Base-by-base conservation (phyloP, 805 yeast genomes). In the Starmerella ratchasimensis region DNA sequence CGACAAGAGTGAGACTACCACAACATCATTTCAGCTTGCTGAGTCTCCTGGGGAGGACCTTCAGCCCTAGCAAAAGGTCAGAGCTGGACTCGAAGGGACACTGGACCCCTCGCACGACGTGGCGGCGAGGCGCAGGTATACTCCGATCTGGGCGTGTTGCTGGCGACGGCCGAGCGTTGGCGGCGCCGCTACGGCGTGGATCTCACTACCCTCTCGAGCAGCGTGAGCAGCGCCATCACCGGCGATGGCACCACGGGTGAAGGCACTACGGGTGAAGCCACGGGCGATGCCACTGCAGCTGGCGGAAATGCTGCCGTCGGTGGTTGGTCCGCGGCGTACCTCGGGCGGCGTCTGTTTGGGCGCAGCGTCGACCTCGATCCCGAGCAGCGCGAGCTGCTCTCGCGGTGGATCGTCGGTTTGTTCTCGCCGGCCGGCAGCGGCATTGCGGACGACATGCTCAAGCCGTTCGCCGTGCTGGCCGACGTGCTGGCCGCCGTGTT, bases 361-460 rank as follows among this genome's bases (percentile, higher is more conserved):
- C 28, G 27, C 13, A 33, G 28, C 11, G 10, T 29, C 23, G 23
- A 34, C n/a, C 42, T 43, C 8, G 21, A 30, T 13, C 25, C 30
- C 3, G 39, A 51, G 4, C 53, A 52, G 19, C 46, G 48, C 16
- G 55, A 50, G 5, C 47, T 56, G 5, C 58, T 76, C 14, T 70
- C 72, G 31, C 78, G 72, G 18, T 88, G 97, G 97, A 69, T 80
- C 32, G 61, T 69, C 20, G 86, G 90, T 1, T 57, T 88, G 28
- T 84, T 80, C 57, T 86, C 82, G 44, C 69, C 80, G 23, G 77
- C 76, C 27, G 94, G 95, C 3, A 72, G 86, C 26, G 76, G 93
- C 0, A 39, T 45, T 13, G 35, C 45, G 21, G 96, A 88, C 57
- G 86, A 80, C 31, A 59, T 84, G 43, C 72, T 86, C 51, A 69